Evolutionary conservation across 2,329 filamentous ascomycete genomes (phyloP).

Genomic region (Talaromyces pinophilus): DNA sequence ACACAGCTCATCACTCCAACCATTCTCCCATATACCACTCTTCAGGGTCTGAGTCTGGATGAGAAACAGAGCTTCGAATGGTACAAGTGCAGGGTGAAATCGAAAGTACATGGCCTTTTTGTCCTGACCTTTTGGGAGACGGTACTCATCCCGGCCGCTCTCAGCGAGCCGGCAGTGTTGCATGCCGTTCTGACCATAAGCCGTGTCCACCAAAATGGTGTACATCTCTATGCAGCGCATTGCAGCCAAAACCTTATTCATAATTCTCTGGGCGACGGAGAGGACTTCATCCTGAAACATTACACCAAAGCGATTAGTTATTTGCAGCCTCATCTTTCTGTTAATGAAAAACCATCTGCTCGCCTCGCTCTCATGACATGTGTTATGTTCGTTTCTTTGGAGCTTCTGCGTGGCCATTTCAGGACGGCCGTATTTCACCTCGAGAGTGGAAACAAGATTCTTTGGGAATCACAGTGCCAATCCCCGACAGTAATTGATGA

Average conservation of each 20-base stretch:
- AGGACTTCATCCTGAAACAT: not conserved
- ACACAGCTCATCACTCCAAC: not conserved
- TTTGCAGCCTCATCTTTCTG: not conserved
- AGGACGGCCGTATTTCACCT: constrained; percentile 7
- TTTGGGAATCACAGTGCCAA: not conserved
- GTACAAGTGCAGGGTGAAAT: constrained; percentile 3
- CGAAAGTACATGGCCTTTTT: constrained; percentile 6
- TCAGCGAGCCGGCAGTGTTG: constrained; percentile 9
- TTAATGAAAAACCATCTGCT: not conserved
- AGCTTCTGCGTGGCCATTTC: constrained; percentile 4
- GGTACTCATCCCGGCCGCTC: not conserved
- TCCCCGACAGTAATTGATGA: not conserved
- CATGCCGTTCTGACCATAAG: constrained; percentile 3
- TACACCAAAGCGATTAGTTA: constrained; percentile 5
- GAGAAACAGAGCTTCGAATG: constrained; percentile 1
- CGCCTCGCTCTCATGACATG: constrained; percentile 4
- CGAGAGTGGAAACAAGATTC: not conserved
- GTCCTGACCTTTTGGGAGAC: constrained; percentile 7
- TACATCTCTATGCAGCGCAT: not conserved
- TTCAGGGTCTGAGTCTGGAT: not conserved
- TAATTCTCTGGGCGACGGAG: not conserved
- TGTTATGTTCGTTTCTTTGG: not conserved
- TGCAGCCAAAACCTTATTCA: not conserved
- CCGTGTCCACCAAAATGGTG: not conserved
- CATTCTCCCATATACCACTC: not conserved